Conservation (phyloP, 441 rosid species). For the Pelargonium myrrhifolium region DNA sequence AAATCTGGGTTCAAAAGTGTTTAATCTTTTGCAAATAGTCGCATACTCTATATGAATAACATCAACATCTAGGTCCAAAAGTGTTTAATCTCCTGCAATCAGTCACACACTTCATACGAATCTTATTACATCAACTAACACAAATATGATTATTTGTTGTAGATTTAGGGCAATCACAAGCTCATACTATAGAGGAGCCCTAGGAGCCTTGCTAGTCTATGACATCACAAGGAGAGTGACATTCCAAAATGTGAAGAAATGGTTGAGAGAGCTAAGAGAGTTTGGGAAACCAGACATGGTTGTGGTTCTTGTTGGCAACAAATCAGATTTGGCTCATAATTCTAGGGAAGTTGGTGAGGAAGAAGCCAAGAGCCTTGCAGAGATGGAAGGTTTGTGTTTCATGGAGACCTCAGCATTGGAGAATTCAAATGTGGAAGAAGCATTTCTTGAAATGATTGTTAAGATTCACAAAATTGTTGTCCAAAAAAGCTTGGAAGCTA, state of each 20-base stretch:
- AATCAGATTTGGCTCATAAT: conserved; percentile 46
- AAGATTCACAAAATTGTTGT: conserved; percentile 49
- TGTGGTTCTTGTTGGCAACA: conserved; percentile 66
- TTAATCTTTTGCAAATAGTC: no score
- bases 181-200: conserved; percentile 85
- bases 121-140: background rate
- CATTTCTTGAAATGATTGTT: conserved; percentile 54
- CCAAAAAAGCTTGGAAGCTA: conserved; percentile 47
- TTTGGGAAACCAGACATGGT: conserved; percentile 48
- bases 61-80: no score
- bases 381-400: conserved; percentile 50
- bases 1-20: no score
- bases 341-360: conserved; percentile 48
- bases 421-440: conserved; percentile 58
- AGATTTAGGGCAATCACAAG: conserved; percentile 91
- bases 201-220: conserved; percentile 71
- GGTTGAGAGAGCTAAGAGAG: conserved; percentile 63
- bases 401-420: conserved; percentile 73
- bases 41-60: no score
- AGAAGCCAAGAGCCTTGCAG: conserved; percentile 54
- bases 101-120: no score
- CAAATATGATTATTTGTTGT: conserved; percentile 4
- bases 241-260: conserved; percentile 46
- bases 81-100: no score
- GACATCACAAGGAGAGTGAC: conserved; percentile 67